Conservation (phyloP, 2,329 filamentous ascomycete species). For the Alternaria brassicicola region DNA sequence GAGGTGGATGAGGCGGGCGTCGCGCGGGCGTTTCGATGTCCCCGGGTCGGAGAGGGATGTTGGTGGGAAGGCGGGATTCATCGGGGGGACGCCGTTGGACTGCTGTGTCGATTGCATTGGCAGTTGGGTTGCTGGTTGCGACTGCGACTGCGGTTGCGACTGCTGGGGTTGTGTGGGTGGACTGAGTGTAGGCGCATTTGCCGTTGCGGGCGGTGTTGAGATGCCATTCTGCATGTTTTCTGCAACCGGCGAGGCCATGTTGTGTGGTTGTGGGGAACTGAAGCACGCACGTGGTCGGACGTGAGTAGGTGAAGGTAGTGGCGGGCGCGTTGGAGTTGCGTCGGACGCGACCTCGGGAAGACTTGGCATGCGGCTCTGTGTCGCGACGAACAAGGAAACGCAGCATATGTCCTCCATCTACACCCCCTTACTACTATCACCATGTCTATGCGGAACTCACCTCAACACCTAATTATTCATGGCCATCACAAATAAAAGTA, state of each 20-base stretch:
- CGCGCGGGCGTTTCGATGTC: conserved; percentile 66
- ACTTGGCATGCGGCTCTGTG: conserved; percentile 20
- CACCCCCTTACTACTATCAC: too few relatives aligned
- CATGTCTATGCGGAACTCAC: too few relatives aligned
- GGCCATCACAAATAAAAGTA: too few relatives aligned
- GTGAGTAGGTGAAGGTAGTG: neutral
- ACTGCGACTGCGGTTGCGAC: neutral
- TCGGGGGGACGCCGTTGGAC: too few relatives aligned
- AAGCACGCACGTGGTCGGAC: neutral
- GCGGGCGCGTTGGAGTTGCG: conserved; percentile 5
- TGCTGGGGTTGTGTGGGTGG: conserved; percentile 31
- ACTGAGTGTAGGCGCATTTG: conserved; percentile 38
- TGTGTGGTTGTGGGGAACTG: conserved; percentile 12
- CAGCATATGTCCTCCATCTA: too few relatives aligned
- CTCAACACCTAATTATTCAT: neutral
- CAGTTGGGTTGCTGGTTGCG: neutral
- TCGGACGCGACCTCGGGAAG: neutral
- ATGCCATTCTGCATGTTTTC: conserved; percentile 47
- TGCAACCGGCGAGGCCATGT: conserved; percentile 48
- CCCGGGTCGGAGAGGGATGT: conserved; percentile 45
- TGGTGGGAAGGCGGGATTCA: conserved; percentile 37
- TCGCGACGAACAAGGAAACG: too few relatives aligned
- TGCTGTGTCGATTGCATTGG: neutral
- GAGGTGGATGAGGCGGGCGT: conserved; percentile 79
- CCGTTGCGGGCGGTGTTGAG: conserved; percentile 46